Evolutionary conservation across 129 eudicot species (phyloP).

Genomic region (Tagetes patula): DNA sequence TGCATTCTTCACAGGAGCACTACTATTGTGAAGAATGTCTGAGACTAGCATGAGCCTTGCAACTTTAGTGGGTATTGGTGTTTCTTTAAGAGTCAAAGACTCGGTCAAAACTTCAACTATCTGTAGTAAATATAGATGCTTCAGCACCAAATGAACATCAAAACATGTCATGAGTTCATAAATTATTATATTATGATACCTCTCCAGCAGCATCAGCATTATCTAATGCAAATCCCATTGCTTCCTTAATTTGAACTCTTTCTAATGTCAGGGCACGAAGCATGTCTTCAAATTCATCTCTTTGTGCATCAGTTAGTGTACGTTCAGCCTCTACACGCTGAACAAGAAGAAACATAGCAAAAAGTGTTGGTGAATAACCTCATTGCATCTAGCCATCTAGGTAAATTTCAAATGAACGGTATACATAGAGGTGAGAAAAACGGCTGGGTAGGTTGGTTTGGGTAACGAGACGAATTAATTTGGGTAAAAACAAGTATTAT

Average conservation of each 20-base stretch:
- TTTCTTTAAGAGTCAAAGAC: conserved; percentile 93
- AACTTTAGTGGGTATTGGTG: conserved; percentile 95
- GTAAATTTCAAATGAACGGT: background rate
- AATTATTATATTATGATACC: conserved; percentile 41
- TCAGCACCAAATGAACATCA: conserved; percentile 28
- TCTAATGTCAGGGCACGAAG: conserved; percentile 91
- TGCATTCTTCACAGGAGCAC: conserved; percentile 98
- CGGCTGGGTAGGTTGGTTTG: background rate
- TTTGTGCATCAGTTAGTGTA: conserved; percentile 80
- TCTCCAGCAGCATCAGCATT: conserved; percentile 99
- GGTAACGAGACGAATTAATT: background rate
- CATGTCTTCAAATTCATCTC: conserved; percentile 99
- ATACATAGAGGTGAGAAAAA: conserved; percentile 1
- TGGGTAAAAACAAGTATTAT: background rate
- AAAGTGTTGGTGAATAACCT: background rate
- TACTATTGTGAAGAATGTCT: conserved; percentile 93
- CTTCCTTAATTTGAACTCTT: conserved; percentile 86
- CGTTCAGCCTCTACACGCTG: conserved; percentile 91
- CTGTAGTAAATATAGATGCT: conserved; percentile 44
- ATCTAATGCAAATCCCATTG: conserved; percentile 96
- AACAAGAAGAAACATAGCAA: conserved; percentile 12
- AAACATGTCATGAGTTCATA: background rate
- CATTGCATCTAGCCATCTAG: conserved; percentile 22
- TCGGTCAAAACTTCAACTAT: conserved; percentile 94
- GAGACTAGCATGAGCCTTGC: conserved; percentile 99